These are phyloP conservation scores for Gorgonomyces haynaldii DNA, from an alignment of 192 early-diverging fungal genomes.

Conservation along the genomic window DNA sequence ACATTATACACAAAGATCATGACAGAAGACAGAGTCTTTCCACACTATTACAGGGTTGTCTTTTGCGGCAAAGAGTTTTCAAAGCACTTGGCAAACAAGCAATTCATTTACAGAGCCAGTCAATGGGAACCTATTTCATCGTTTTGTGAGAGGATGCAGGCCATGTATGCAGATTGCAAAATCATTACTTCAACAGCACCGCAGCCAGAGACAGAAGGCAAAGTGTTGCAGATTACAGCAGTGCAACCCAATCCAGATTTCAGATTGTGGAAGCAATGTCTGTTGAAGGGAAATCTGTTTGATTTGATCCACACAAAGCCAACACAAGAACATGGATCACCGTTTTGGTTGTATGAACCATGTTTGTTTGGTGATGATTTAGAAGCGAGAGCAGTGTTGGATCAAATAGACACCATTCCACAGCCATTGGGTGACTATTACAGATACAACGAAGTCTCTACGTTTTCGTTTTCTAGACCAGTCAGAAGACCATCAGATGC, in stretches of 20 bases:
- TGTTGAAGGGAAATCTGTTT: not conserved
- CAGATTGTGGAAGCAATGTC: not conserved
- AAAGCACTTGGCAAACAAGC: slow-evolving; percentile 39
- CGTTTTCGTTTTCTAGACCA: slow-evolving; percentile 57
- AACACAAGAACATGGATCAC: not conserved
- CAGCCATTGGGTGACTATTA: slow-evolving; percentile 49
- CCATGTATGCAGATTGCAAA: not conserved
- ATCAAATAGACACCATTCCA: slow-evolving; percentile 18
- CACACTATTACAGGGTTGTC: slow-evolving; percentile 59
- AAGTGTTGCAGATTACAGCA: slow-evolving; percentile 56
- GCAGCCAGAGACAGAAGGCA: no score
- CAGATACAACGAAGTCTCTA: slow-evolving; percentile 47
- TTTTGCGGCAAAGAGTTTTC: slow-evolving; percentile 56
- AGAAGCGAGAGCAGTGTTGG: not conserved
- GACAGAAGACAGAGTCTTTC: slow-evolving; percentile 26
- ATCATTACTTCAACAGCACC: slow-evolving; percentile 3
- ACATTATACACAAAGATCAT: slow-evolving; percentile 33
- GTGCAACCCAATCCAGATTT: slow-evolving; percentile 38
- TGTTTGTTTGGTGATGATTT: not conserved
- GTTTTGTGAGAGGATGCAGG: slow-evolving; percentile 57
- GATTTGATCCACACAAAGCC: not conserved
- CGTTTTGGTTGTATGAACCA: slow-evolving; percentile 2
- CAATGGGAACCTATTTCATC: slow-evolving; percentile 66
- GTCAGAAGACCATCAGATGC: slow-evolving; percentile 25
- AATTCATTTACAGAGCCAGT: slow-evolving; percentile 57